Evolutionary conservation across 352 stramenopile genomes (phyloP), one percentile per base, ranked within the genome.

Genomic region (Lagenidium sp.): DNA sequence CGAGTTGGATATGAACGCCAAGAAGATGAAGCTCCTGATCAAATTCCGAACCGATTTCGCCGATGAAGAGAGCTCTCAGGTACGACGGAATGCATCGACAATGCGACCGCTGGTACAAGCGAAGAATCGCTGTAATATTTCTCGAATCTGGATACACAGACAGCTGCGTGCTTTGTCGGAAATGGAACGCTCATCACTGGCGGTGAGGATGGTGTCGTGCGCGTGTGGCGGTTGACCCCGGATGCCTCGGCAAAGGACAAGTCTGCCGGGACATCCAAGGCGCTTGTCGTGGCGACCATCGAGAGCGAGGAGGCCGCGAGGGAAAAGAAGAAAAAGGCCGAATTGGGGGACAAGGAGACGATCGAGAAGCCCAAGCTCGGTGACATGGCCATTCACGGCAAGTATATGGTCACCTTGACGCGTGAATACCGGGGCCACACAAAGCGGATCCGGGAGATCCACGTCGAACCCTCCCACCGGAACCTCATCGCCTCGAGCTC

Each of bases 11-110:
- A 39, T 57, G 13, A 61, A 81, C 29, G 46, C 47, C 1, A 86
- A 86, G 55, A 65, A 40, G 6, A 72, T 88, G 36, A 66, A 55
- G 55, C 53, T 90, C 13, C 48, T 90, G 31, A 62, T 90, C 46
- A 82, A 84, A 41, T 89, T 93, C 60, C 73, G 72, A 38, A 88
- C 80, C 18, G 80, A 93, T 41, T 93, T 93, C 57, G 62, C 76
- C 2, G 54, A 63, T 4, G 55, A 75, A 8, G 77, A 90, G 44
- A 86, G 73, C 38, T 81, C 70, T 7, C 76, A 77, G 61, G 65
- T 77, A n/a, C 24, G 47, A 26, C 23, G 7, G 15, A 29, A 18
- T 34, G 32, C 6, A 29, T 15, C 22, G 6, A 20, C 19, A 30
- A 4, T 32, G 28, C 8, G 8, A 15, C n/a, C n/a, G n/a, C n/a